Evolutionary conservation across 495 filamentous ascomycete genomes (phyloP).

Genomic region (Rostrohypoxylon terebratum): DNA sequence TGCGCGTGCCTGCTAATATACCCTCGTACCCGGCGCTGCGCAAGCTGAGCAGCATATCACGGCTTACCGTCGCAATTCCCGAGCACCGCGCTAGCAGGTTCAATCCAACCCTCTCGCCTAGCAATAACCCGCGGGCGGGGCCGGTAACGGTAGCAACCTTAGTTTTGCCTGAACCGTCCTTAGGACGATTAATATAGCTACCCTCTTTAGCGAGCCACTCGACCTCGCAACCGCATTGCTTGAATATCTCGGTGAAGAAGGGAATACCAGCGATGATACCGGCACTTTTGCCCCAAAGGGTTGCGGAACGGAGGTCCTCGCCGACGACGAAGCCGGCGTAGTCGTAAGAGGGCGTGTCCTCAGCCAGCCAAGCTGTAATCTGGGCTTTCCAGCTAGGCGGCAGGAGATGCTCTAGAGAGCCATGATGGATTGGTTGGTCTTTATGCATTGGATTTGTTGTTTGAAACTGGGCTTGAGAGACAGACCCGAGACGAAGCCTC

Average conservation of each 20-base stretch:
- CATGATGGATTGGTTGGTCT: conserved; percentile 67
- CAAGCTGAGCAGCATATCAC: conserved; percentile 62
- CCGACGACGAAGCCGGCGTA: conserved; percentile 98
- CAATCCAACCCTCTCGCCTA: conserved; percentile 92
- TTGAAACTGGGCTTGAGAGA: not conserved
- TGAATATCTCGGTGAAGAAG: conserved; percentile 95
- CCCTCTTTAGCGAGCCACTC: conserved; percentile 90
- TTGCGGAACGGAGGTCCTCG: conserved; percentile 78
- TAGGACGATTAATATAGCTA: conserved; percentile 62
- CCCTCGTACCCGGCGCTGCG: conserved; percentile 77
- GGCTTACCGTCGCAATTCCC: conserved; percentile 82
- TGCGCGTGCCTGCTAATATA: conserved; percentile 92
- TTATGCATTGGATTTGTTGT: conserved; percentile 30
- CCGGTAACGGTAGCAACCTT: conserved; percentile 86
- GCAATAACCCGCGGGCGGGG: conserved; percentile 84
- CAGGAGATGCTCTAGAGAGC: conserved; percentile 82
- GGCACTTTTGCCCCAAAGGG: conserved; percentile 85
- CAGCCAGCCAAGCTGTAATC: conserved; percentile 86
- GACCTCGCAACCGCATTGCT: conserved; percentile 87
- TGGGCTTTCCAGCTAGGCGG: conserved; percentile 84
- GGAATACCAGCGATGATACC: conserved; percentile 92
- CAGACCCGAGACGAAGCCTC: too few relatives aligned
- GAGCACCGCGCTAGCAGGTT: conserved; percentile 94
- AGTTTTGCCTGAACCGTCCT: conserved; percentile 63
- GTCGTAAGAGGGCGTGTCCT: conserved; percentile 96